Percentiles rank a stretch among this genome's conserved stretches.
These are phyloP conservation scores for Astragalus glycyphyllos DNA, from an alignment of 306 rosid species.

Conservation along the genomic window DNA sequence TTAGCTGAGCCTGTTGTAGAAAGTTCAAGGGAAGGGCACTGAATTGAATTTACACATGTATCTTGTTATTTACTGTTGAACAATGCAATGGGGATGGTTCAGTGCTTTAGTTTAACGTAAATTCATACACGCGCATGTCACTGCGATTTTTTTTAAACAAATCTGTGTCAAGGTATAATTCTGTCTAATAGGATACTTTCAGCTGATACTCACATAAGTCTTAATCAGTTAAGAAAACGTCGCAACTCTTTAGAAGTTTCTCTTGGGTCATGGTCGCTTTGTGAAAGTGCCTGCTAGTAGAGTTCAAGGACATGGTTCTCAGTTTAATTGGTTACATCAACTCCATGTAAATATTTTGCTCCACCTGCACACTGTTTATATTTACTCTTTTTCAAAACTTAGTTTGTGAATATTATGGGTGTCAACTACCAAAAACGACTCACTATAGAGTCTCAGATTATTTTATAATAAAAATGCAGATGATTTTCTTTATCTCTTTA, in stretches of 20 bases:
- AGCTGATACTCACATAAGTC: background rate
- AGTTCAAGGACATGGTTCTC: constrained; percentile 5
- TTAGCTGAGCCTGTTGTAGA: background rate
- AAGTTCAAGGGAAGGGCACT: constrained; percentile 17
- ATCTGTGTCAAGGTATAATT: background rate
- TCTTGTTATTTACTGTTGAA: background rate
- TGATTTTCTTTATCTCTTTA: background rate
- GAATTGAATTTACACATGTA: constrained; percentile 12
- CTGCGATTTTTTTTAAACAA: background rate
- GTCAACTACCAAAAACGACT: background rate
- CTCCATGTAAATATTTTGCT: background rate
- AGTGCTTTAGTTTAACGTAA: background rate
- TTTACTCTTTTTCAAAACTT: background rate
- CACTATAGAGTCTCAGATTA: background rate
- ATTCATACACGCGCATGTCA: background rate
- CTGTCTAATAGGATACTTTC: constrained; percentile 7
- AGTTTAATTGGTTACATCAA: constrained; percentile 28
- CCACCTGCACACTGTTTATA: background rate
- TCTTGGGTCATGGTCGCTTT: background rate
- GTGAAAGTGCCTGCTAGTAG: background rate
- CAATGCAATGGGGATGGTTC: background rate
- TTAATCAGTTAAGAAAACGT: background rate
- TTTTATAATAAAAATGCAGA: constrained; percentile 5
- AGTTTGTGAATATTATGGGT: background rate
- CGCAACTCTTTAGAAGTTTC: constrained; percentile 11